Evolutionary conservation across 2,329 filamentous ascomycete species (phyloP).

Genomic region (Neonectria magnoliae): DNA sequence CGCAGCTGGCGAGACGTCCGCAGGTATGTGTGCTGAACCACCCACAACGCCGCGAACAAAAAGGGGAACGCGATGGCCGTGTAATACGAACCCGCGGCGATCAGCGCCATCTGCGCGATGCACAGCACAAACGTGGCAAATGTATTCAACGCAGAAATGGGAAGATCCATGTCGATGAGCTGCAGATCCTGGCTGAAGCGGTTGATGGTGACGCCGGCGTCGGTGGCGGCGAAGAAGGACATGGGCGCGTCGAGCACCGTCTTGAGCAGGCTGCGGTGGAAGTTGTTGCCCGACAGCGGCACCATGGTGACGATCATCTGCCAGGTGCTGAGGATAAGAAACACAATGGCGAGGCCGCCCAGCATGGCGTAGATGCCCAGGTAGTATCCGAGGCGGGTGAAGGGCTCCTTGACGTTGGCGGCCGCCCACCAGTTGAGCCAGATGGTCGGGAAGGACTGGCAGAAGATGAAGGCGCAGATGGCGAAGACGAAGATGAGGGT

Average conservation of each 20-base stretch:
- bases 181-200: constrained; percentile 53
- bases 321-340: constrained; percentile 36
- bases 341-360: constrained; percentile 28
- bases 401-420: constrained; percentile 31
- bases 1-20: constrained; percentile 63
- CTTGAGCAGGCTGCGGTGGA: constrained; percentile 35
- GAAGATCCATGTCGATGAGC: constrained; percentile 51
- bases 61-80: constrained; percentile 29
- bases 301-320: constrained; percentile 43
- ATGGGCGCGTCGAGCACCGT: constrained; percentile 44
- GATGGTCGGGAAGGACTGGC: constrained; percentile 40
- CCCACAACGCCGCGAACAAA: constrained; percentile 21
- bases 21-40: constrained; percentile 47
- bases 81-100: constrained; percentile 31
- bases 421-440: constrained; percentile 43
- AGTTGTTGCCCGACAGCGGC: constrained; percentile 32
- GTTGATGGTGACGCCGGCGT: constrained; percentile 49
- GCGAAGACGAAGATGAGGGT: constrained; percentile 31
- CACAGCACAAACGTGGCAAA: constrained; percentile 35
- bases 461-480: constrained; percentile 40
- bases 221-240: constrained; percentile 48
- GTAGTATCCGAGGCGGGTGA: constrained; percentile 34
- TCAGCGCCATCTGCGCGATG: constrained; percentile 35
- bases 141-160: constrained; percentile 37
- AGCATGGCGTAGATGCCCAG: constrained; percentile 38